These are phyloP conservation scores for Sanchytrium tribonematis DNA, from an alignment of 371 early-diverging fungal species.

Conservation along the genomic window DNA sequence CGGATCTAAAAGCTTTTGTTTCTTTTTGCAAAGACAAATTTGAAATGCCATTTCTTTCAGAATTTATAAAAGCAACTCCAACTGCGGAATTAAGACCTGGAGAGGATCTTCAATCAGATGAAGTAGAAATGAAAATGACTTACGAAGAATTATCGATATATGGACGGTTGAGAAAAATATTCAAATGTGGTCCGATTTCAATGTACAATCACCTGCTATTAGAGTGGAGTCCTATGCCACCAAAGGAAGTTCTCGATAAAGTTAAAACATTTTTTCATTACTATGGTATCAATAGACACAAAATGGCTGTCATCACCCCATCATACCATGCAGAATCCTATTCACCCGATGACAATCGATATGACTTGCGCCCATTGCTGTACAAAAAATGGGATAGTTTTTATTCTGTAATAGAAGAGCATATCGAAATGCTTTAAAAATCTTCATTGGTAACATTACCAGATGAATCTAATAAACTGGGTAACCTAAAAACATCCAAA, in stretches of 20 bases:
- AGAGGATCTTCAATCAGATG: constrained; percentile 52
- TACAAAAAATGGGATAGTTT: constrained; percentile 15
- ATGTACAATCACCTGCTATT: constrained; percentile 64
- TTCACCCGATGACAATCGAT: constrained; percentile 85
- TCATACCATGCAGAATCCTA: constrained; percentile 81
- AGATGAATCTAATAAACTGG: background rate
- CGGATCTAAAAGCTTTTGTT: constrained; percentile 57
- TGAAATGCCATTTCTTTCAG: constrained; percentile 33
- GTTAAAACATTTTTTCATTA: constrained; percentile 83
- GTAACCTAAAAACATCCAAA: background rate
- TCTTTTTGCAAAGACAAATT: constrained; percentile 25
- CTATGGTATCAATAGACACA: constrained; percentile 89
- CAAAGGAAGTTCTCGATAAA: constrained; percentile 27
- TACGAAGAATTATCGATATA: constrained; percentile 69
- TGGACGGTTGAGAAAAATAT: constrained; percentile 63
- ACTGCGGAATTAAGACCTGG: constrained; percentile 82
- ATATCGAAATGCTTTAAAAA: background rate
- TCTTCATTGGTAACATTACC: background rate
- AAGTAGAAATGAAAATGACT: constrained; percentile 89
- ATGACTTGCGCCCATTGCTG: constrained; percentile 76
- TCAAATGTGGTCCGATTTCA: constrained; percentile 56
- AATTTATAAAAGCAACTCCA: constrained; percentile 62
- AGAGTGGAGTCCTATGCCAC: constrained; percentile 26
- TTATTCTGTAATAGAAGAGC: background rate
- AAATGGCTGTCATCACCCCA: constrained; percentile 83